Evolutionary conservation across 441 rosid genomes (phyloP).

Genomic region (Corymbia citriodora): DNA sequence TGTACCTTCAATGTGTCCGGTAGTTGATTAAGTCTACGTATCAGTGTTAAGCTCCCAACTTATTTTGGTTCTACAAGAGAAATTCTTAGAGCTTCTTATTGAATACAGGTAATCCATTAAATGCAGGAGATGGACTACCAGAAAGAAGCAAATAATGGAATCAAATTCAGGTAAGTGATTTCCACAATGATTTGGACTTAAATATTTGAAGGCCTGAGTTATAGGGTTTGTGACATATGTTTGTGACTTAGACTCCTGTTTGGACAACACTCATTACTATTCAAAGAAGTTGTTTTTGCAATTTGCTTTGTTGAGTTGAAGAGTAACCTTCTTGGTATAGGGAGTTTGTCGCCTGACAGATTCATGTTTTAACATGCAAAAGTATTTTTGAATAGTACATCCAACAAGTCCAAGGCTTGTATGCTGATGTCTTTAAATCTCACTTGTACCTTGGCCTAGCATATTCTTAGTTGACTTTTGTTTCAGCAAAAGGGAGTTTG

Average conservation of each 20-base stretch:
- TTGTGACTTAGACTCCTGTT: neutral
- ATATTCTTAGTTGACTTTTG: neutral
- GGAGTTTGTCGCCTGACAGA: neutral
- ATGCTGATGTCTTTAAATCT: neutral
- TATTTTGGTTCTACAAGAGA: conserved; percentile 25
- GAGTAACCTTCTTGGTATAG: neutral
- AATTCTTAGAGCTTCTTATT: conserved; percentile 87
- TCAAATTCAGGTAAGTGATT: conserved; percentile 68
- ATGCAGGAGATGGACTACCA: conserved; percentile 99
- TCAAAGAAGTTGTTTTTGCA: neutral
- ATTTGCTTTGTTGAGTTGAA: neutral
- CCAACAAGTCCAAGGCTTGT: neutral
- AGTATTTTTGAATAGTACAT: neutral
- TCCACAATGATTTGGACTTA: neutral
- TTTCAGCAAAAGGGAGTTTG: neutral
- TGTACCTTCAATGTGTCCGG: neutral
- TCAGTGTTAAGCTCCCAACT: neutral
- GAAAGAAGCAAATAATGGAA: conserved; percentile 87
- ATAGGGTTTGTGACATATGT: neutral
- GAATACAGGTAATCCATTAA: conserved; percentile 99
- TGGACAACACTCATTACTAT: neutral
- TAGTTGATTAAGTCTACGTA: neutral
- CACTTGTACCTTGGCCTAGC: neutral
- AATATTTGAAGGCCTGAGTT: neutral
- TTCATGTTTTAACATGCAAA: neutral